These are phyloP conservation scores for Malbranchea zuffiana DNA, from an alignment of 2,329 filamentous ascomycete genomes.

Conservation along the genomic window DNA sequence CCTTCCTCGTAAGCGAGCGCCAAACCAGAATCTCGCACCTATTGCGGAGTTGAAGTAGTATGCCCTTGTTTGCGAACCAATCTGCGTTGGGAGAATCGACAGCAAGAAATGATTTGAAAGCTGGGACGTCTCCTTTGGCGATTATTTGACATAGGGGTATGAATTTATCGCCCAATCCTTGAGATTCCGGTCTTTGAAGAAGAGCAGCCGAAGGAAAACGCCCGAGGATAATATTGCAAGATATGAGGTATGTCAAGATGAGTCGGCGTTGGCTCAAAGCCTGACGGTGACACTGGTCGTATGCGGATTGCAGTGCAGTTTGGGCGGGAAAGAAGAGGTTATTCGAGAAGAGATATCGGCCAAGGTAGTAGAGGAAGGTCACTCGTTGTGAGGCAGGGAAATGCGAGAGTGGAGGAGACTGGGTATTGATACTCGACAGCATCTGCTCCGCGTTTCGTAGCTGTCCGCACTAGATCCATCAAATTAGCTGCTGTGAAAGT, in stretches of 20 bases:
- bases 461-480: conserved; percentile 54
- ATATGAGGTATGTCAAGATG: conserved; percentile 74
- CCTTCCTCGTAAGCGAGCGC: conserved; percentile 67
- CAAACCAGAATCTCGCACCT: conserved; percentile 72
- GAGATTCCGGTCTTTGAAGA: conserved; percentile 59
- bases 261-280: conserved; percentile 57
- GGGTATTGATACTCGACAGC: conserved; percentile 75
- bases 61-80: conserved; percentile 66
- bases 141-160: conserved; percentile 62
- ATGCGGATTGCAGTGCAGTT: conserved; percentile 65
- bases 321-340: conserved; percentile 71
- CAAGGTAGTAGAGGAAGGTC: conserved; percentile 89
- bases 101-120: conserved; percentile 60
- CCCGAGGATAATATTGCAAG: conserved; percentile 72
- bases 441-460: conserved; percentile 76
- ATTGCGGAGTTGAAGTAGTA: conserved; percentile 65
- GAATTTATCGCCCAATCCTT: conserved; percentile 55
- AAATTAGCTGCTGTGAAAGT: conserved; percentile 2
- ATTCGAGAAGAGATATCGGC: conserved; percentile 77
- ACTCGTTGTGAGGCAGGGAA: conserved; percentile 82
- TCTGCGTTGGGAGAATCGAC: conserved; percentile 43
- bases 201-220: conserved; percentile 62
- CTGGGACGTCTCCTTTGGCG: conserved; percentile 59
- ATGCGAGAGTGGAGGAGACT: conserved; percentile 66
- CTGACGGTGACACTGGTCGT: conserved; percentile 57